Evolutionary conservation across 148 eudicot species (phyloP).

Genomic region (Rhododendron williamsianum): DNA sequence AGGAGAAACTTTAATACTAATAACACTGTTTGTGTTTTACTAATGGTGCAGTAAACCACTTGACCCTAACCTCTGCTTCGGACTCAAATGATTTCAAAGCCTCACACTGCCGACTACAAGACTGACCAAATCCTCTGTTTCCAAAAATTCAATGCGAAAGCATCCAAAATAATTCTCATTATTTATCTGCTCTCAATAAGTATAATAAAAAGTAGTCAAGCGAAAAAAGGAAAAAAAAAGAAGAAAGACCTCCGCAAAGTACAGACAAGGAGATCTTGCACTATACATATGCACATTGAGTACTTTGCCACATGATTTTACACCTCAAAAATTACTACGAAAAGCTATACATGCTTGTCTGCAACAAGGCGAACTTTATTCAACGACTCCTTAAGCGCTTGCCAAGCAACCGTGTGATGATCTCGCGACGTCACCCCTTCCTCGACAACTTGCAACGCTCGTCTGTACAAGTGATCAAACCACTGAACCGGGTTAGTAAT

Average conservation of each 20-base stretch:
- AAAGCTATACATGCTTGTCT: constrained; percentile 33
- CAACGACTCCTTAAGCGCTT: constrained; percentile 63
- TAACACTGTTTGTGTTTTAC: no score
- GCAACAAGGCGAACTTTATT: constrained; percentile 60
- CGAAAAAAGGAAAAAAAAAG: not conserved
- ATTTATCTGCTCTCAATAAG: not conserved
- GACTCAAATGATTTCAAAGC: no score
- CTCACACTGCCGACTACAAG: not conserved
- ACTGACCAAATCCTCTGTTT: not conserved
- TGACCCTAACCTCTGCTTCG: no score
- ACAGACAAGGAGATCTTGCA: not conserved
- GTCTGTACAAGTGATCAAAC: constrained; percentile 63
- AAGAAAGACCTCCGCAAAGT: not conserved
- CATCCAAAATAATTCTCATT: not conserved
- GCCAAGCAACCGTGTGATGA: constrained; percentile 75
- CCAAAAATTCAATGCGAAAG: not conserved
- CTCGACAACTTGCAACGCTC: constrained; percentile 61
- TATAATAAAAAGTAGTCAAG: not conserved
- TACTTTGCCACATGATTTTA: not conserved
- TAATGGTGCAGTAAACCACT: no score
- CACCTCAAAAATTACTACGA: not conserved
- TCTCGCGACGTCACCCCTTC: constrained; percentile 67
- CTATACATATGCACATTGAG: constrained; percentile 2
- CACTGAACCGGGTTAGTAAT: constrained; percentile 49
- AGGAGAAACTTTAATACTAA: no score